Percentiles rank a stretch among this genome's conserved stretches.
Evolutionary conservation across 2,329 filamentous ascomycete genomes (phyloP).

Genomic region (Epichloe gansuensis): DNA sequence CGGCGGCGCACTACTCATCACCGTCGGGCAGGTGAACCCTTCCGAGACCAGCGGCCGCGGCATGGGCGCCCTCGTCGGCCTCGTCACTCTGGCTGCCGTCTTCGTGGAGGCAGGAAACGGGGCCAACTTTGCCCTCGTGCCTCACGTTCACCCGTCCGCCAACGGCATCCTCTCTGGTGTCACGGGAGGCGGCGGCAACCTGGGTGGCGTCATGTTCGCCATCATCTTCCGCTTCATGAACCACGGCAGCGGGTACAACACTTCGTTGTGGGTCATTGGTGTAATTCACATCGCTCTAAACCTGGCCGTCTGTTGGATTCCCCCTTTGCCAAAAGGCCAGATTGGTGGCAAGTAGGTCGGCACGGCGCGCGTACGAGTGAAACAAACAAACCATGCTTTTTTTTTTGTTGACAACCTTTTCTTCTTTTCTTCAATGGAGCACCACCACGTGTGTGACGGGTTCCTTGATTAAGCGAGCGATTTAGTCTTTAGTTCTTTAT

Average conservation of each 20-base stretch:
- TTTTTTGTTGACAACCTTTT: neutral
- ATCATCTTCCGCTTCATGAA: slow-evolving; percentile 66
- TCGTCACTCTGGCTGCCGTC: slow-evolving; percentile 65
- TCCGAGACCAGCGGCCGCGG: slow-evolving; percentile 30
- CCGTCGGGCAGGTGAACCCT: slow-evolving; percentile 53
- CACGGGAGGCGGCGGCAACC: slow-evolving; percentile 68
- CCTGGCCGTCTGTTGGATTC: slow-evolving; percentile 45
- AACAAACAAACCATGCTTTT: no score
- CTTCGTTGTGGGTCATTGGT: slow-evolving; percentile 72
- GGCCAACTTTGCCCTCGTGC: slow-evolving; percentile 74
- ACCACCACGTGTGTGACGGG: neutral
- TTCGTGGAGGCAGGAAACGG: slow-evolving; percentile 82
- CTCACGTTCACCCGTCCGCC: slow-evolving; percentile 71
- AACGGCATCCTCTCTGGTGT: slow-evolving; percentile 70
- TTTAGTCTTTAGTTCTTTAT: neutral
- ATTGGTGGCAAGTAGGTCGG: slow-evolving; percentile 16
- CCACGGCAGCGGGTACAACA: slow-evolving; percentile 52
- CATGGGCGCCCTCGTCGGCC: slow-evolving; percentile 55
- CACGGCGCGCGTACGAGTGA: no score
- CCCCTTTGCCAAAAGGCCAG: slow-evolving; percentile 39
- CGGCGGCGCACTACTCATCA: slow-evolving; percentile 47
- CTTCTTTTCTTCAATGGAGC: neutral
- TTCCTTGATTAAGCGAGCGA: neutral
- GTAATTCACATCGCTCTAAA: slow-evolving; percentile 61
- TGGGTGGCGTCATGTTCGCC: slow-evolving; percentile 76